Percentiles rank a stretch among this genome's conserved stretches.
Conservation (phyloP, 2,329 filamentous ascomycete species). For the Aspergillus brunneoviolaceus region DNA sequence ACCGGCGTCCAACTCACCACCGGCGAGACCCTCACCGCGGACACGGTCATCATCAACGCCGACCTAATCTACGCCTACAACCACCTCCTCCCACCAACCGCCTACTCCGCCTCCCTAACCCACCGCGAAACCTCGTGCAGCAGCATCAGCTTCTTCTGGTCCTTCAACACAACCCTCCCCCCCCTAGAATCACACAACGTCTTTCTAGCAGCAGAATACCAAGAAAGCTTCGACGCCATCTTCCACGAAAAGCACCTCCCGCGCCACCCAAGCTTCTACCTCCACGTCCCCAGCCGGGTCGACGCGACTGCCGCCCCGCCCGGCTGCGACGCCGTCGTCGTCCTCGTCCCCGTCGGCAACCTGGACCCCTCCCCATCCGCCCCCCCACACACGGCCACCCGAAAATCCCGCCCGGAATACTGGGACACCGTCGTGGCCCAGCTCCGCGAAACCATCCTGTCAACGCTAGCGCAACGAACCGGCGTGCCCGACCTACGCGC, state of each 20-base stretch:
- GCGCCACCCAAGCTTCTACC: constrained; percentile 71
- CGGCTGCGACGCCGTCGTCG: constrained; percentile 65
- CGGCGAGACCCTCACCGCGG: constrained; percentile 56
- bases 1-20: not conserved
- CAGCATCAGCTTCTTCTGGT: constrained; percentile 74
- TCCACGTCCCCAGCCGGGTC: constrained; percentile 71
- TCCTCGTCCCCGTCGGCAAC: constrained; percentile 71
- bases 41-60: constrained; percentile 69
- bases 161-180: constrained; percentile 46
- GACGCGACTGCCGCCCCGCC: constrained; percentile 66
- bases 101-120: constrained; percentile 30
- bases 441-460: not conserved
- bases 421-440: not conserved
- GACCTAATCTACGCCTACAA: constrained; percentile 74
- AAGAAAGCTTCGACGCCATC: constrained; percentile 71
- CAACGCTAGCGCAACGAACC: constrained; percentile 56
- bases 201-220: constrained; percentile 72
- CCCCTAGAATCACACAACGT: constrained; percentile 72
- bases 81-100: constrained; percentile 58
- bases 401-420: not conserved
- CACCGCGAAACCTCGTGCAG: constrained; percentile 57
- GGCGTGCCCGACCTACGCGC: constrained; percentile 49
- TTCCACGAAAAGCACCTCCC: constrained; percentile 70
- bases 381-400: not conserved
- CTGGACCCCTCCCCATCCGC: constrained; percentile 9